Base-by-base conservation (phyloP, 1,139 yeast species). In the Sugiyamaella castrensis region DNA sequence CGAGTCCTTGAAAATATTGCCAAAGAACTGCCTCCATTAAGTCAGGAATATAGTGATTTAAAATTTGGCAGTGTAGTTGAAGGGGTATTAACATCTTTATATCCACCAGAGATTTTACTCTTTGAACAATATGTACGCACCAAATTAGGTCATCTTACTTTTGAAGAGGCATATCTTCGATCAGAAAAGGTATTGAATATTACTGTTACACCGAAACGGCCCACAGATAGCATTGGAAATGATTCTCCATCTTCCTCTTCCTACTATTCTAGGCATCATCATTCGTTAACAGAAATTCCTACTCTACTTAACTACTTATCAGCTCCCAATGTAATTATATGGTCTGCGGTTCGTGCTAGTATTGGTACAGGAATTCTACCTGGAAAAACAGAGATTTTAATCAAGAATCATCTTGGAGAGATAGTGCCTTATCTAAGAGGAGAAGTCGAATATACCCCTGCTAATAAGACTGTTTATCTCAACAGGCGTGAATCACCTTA, bases 81-180 rank as follows among this genome's bases (percentile, higher is more conserved):
- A 40, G 64, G 68, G 1, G 63, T 67, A n/a, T 27, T 66, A 37
- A 74, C 75, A 26, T 85, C 86, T 52, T 91, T 95, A 0, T 87
- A 87, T 62, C 87, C 96, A 0, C 94, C 87, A 50, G 97, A 91
- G 61, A 82, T 89, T 40, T 71, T 85, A 51, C 70, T 87, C 13
- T 87, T 91, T 55, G 79, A 87, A 64, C 84, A 83, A 60, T 89
- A 83, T 64, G 96, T 88, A 2, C 70, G 84, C 49, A 81, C 79
- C 53, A 78, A 82, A n/a, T 77, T 91, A 26, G 96, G 94, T 0
- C 85, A 87, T 58, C 69, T 85, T 64, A 92, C 98, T 0, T 92
- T 92, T 67, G 96, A 91, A 68, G 97, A 92, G 63, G 96, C 97
- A 0, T 88, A 84, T 62, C 72, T 84, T 53, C 79, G 79, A 52